A percentile compares a stretch with the other conserved stretches of the same genome.
These are phyloP conservation scores for Porphyrellus cyaneotinctus DNA, from an alignment of 768 basidiomycete genomes.

Conservation along the genomic window DNA sequence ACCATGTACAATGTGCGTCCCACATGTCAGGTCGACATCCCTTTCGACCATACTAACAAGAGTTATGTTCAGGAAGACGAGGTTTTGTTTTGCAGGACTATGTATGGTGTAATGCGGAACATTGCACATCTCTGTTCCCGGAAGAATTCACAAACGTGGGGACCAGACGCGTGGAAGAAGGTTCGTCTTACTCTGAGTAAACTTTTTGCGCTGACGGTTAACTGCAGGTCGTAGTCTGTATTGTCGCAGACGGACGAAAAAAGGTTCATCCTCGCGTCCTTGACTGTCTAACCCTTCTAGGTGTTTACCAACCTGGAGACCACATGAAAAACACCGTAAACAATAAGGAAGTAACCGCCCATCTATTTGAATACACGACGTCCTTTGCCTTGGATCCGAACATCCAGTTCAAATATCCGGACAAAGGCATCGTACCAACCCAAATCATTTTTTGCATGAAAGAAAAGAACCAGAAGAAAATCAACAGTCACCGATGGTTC, in stretches of 20 bases:
- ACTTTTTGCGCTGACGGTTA: background rate
- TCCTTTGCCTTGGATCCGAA: slow-evolving; percentile 76
- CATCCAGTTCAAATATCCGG: slow-evolving; percentile 81
- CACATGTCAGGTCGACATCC: background rate
- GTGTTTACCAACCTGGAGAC: slow-evolving; percentile 79
- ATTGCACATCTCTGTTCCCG: slow-evolving; percentile 79
- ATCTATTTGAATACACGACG: slow-evolving; percentile 84
- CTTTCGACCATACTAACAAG: slow-evolving; percentile 11
- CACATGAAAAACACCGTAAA: slow-evolving; percentile 65
- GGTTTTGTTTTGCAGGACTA: slow-evolving; percentile 83
- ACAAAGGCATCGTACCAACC: slow-evolving; percentile 91
- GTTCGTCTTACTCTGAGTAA: slow-evolving; percentile 29
- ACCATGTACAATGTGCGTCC: slow-evolving; percentile 91
- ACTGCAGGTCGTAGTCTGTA: slow-evolving; percentile 80
- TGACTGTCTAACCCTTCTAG: slow-evolving; percentile 86
- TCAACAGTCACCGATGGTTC: slow-evolving; percentile 96
- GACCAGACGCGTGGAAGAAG: slow-evolving; percentile 95
- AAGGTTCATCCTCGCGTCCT: slow-evolving; percentile 81
- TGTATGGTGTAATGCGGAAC: slow-evolving; percentile 93
- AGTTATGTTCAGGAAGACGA: slow-evolving; percentile 66
- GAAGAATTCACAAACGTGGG: slow-evolving; percentile 93
- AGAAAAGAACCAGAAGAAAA: slow-evolving; percentile 95
- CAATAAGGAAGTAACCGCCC: slow-evolving; percentile 66
- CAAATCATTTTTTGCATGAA: slow-evolving; percentile 90
- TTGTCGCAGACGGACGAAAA: slow-evolving; percentile 84